A percentile compares a stretch with the other conserved stretches of the same genome.
These are phyloP conservation scores for Aspergillus costaricaensis DNA, from an alignment of 2,329 filamentous ascomycete species.

Conservation along the genomic window DNA sequence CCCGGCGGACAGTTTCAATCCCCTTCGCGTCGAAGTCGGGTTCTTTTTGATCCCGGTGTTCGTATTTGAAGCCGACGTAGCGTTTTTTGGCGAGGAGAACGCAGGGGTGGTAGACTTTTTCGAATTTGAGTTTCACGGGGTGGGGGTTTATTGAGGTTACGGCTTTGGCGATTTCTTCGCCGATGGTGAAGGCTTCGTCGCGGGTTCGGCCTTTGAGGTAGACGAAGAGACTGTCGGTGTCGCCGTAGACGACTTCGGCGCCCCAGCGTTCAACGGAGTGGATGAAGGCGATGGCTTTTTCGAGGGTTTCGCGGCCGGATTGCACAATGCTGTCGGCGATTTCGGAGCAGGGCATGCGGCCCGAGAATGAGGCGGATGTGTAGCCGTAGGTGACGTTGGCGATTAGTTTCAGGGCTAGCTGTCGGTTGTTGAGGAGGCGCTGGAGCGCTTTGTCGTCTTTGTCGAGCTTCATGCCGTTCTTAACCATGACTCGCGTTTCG, in stretches of 20 bases:
- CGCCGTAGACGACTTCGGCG: slow-evolving; percentile 96
- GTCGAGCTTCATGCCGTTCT: slow-evolving; percentile 92
- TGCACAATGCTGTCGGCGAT: slow-evolving; percentile 98
- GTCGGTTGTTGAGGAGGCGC: slow-evolving; percentile 85
- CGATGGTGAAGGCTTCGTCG: slow-evolving; percentile 88
- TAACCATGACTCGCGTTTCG: slow-evolving; percentile 96
- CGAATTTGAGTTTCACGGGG: slow-evolving; percentile 94
- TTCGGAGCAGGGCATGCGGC: slow-evolving; percentile 95
- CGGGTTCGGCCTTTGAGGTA: slow-evolving; percentile 83
- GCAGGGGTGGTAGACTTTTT: slow-evolving; percentile 97
- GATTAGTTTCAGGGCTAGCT: slow-evolving; percentile 89
- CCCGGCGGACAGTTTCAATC: slow-evolving; percentile 93
- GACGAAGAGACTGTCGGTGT: slow-evolving; percentile 94
- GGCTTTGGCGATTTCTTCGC: slow-evolving; percentile 83
- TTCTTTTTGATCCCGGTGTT: slow-evolving; percentile 69
- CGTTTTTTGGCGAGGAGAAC: slow-evolving; percentile 94
- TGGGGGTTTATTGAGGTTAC: slow-evolving; percentile 88
- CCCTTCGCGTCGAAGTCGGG: slow-evolving; percentile 98
- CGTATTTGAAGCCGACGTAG: slow-evolving; percentile 98
- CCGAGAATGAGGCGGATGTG: slow-evolving; percentile 93
- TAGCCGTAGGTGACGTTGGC: slow-evolving; percentile 99
- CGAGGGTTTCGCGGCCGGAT: slow-evolving; percentile 89
- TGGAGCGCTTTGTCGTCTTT: slow-evolving; percentile 85
- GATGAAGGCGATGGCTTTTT: slow-evolving; percentile 89
- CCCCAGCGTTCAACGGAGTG: slow-evolving; percentile 86